phyloP scores from a whole-genome alignment of 116 monocot genomes.

The Phalaenopsis hybrid region DNA sequence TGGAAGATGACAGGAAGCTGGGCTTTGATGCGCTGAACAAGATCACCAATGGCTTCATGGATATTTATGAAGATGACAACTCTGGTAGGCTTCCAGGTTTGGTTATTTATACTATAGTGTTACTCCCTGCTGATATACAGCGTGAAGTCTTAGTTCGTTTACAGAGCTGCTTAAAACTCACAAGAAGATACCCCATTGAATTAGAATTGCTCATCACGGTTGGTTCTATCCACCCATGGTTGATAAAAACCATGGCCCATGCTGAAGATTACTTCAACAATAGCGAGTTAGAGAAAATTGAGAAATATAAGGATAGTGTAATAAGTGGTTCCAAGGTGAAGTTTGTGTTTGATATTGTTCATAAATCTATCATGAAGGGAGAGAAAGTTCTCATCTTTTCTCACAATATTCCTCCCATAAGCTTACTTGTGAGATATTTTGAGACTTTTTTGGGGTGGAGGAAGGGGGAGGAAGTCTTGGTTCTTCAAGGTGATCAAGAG shows the following conservation, averaged over 20 bases:
- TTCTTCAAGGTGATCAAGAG: constrained; percentile 67
- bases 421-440: constrained; percentile 39
- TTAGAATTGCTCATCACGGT: constrained; percentile 55
- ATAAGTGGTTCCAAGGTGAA: constrained; percentile 51
- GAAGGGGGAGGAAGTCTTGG: constrained; percentile 40
- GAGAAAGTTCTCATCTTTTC: constrained; percentile 71
- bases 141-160: constrained; percentile 37
- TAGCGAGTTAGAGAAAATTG: constrained; percentile 35
- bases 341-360: constrained; percentile 60
- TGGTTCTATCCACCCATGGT: constrained; percentile 63
- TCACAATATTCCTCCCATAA: constrained; percentile 59
- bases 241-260: constrained; percentile 39
- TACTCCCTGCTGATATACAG: constrained; percentile 42
- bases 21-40: constrained; percentile 43
- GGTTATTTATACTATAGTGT: constrained; percentile 47
- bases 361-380: constrained; percentile 42
- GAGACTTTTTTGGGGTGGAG: constrained; percentile 44
- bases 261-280: constrained; percentile 32
- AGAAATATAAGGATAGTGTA: constrained; percentile 29
- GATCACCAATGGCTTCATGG: constrained; percentile 48
- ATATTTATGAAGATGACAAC: constrained; percentile 38
- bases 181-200: constrained; percentile 40
- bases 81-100: constrained; percentile 57
- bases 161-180: constrained; percentile 20
- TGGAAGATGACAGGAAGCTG: constrained; percentile 27